Evolutionary conservation across 495 filamentous ascomycete species (phyloP).

Genomic region (Penicillium waksmanii): DNA sequence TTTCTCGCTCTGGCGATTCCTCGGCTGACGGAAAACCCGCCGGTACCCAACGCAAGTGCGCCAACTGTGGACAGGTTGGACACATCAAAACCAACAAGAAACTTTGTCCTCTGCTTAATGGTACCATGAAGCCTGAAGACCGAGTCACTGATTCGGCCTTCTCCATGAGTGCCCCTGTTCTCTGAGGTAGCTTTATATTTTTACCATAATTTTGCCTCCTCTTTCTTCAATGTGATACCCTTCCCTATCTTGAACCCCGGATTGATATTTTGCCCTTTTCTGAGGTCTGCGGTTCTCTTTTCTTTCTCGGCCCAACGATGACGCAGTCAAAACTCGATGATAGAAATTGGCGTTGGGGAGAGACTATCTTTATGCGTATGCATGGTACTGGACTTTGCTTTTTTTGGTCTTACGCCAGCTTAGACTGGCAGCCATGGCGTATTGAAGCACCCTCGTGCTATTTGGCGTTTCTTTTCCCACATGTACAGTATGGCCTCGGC

Average conservation of each 20-base stretch:
- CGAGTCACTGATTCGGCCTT: slow-evolving; percentile 56
- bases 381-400: neutral
- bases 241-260: slow-evolving; percentile 3
- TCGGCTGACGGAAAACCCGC: slow-evolving; percentile 53
- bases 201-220: neutral
- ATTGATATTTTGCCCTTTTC: neutral
- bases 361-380: neutral
- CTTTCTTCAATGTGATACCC: slow-evolving; percentile 1
- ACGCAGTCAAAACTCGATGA: neutral
- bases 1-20: slow-evolving; percentile 46
- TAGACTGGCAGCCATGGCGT: neutral
- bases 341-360: slow-evolving; percentile 1
- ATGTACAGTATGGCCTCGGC: neutral
- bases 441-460: neutral
- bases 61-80: slow-evolving; percentile 92
- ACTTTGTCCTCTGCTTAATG: slow-evolving; percentile 92
- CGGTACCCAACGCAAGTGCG: slow-evolving; percentile 89
- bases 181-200: slow-evolving; percentile 21
- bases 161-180: slow-evolving; percentile 52
- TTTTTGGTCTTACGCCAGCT: neutral
- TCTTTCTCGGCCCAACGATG: neutral
- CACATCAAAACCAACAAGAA: slow-evolving; percentile 99
- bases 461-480: neutral
- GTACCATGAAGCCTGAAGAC: slow-evolving; percentile 75
- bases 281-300: neutral